Conservation (phyloP, 495 filamentous ascomycete genomes). For the Hypoxylon lienhwacheense region DNA sequence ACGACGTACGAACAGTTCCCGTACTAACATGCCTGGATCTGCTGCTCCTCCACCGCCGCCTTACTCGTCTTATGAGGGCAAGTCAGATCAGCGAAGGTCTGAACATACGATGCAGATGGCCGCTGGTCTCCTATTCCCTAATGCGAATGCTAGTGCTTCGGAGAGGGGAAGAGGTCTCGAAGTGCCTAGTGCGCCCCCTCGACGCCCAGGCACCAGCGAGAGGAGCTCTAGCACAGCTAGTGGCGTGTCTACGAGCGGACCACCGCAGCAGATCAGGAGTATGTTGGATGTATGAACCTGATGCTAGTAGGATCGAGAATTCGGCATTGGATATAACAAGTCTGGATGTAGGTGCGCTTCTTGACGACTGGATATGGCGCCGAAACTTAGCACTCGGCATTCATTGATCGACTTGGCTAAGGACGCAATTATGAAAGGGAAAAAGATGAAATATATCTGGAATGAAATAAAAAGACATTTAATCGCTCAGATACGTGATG, state of each 20-base stretch:
- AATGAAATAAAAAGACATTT: too few relatives aligned
- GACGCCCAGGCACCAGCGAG: slow-evolving; percentile 21
- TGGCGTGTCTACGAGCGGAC: slow-evolving; percentile 37
- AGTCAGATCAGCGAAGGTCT: slow-evolving; percentile 40
- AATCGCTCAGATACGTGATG: too few relatives aligned
- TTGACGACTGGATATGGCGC: slow-evolving; percentile 21
- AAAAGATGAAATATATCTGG: too few relatives aligned
- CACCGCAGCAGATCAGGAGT: slow-evolving; percentile 55
- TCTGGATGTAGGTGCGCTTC: slow-evolving; percentile 17
- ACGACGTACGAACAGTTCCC: slow-evolving; percentile 26
- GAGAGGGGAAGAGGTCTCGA: slow-evolving; percentile 33
- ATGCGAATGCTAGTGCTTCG: slow-evolving; percentile 29
- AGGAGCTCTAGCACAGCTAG: slow-evolving; percentile 43
- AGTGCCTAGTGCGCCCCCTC: slow-evolving; percentile 4
- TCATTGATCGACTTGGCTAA: slow-evolving; percentile 6
- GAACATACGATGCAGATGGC: slow-evolving; percentile 42
- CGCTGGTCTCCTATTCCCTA: slow-evolving; percentile 44
- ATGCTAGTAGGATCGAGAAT: background rate
- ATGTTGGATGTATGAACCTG: slow-evolving; percentile 58
- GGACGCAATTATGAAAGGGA: too few relatives aligned
- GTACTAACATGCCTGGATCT: slow-evolving; percentile 13
- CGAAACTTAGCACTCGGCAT: slow-evolving; percentile 6
- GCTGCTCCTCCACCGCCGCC: slow-evolving; percentile 30
- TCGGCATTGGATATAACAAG: background rate
- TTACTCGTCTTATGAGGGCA: slow-evolving; percentile 39